Evolutionary conservation across 1,284 basidiomycete species (phyloP), one percentile per base, ranked within the genome.

Genomic region (Apiotrichum laibachii): DNA sequence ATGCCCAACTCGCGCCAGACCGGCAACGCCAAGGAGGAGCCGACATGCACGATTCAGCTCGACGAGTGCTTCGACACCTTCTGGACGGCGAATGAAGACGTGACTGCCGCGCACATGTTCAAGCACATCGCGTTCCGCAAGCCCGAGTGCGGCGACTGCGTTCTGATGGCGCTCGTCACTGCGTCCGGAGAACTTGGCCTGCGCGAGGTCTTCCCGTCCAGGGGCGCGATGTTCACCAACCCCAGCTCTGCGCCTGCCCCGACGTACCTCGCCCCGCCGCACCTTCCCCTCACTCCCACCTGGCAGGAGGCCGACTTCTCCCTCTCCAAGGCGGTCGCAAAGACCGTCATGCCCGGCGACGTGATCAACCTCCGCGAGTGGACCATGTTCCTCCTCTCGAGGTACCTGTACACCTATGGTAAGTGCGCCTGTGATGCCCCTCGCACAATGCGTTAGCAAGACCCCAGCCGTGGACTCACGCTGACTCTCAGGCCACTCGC

Each of bases 131-230:
- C 82, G 0, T 84, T 83, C 67, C 67, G 72, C n/a, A 64, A 75
- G 13, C 72, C 77, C 0, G 60, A 75, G 18, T 84, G 82, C 59
- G 82, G 82, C 18, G 82, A 83, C 63, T 83, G 82, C 67, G 81
- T 82, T 35, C 78, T 82, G 50, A 76, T 77, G 54, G 81, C 80
- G 0, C 73, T 84, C 13, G 77, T 82, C 3, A 75, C 76, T n/a
- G 73, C 77, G 0, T 82, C 80, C 45, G 82, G 82, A 1, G 66
- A 71, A 1, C 63, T 77, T 1, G 82, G 82, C 11, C 64, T 84
- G 5, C 79, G 79, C 2, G 80, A 80, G 11, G 78, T 83, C 72
- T 78, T 83, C 16, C 82, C 82, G 4, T 48, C 68, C 6, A 56
- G 59, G 9, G 62, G 55, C 19, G 67, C 64, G n/a, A 70, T 63